These are phyloP conservation scores for Arachis monticola DNA, from an alignment of 331 rosid species.

Conservation along the genomic window DNA sequence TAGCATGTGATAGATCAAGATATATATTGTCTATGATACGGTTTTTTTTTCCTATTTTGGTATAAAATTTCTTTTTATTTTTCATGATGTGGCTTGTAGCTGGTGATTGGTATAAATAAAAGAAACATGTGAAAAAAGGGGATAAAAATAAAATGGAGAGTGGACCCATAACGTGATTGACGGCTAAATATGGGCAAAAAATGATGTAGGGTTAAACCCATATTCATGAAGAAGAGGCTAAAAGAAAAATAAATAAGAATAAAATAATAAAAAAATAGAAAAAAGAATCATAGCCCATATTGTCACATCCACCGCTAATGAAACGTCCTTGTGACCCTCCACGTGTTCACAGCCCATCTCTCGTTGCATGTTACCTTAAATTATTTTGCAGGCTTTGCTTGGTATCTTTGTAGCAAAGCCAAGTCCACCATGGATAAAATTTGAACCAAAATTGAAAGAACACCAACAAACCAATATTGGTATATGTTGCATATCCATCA, in stretches of 20 bases:
- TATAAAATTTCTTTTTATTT: background rate
- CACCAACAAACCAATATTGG: constrained; percentile 5
- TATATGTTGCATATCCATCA: too few relatives aligned
- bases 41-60: background rate
- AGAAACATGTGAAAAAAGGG: background rate
- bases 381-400: constrained; percentile 42
- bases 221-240: background rate
- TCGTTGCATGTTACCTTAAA: constrained; percentile 35
- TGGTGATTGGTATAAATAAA: background rate
- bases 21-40: background rate
- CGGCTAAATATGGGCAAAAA: constrained; percentile 49
- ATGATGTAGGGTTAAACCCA: constrained; percentile 19
- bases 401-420: constrained; percentile 41
- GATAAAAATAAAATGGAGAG: constrained; percentile 15
- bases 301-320: constrained; percentile 10
- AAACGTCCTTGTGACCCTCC: constrained; percentile 38
- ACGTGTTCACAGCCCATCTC: constrained; percentile 47
- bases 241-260: background rate
- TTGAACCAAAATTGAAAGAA: background rate
- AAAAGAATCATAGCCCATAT: background rate
- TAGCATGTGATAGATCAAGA: constrained; percentile 7
- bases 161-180: constrained; percentile 56
- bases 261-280: constrained; percentile 5
- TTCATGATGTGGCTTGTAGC: background rate
- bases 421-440: constrained; percentile 23